phyloP scores from a whole-genome alignment of 345 rosid species.

The Gynandropsis gynandra region DNA sequence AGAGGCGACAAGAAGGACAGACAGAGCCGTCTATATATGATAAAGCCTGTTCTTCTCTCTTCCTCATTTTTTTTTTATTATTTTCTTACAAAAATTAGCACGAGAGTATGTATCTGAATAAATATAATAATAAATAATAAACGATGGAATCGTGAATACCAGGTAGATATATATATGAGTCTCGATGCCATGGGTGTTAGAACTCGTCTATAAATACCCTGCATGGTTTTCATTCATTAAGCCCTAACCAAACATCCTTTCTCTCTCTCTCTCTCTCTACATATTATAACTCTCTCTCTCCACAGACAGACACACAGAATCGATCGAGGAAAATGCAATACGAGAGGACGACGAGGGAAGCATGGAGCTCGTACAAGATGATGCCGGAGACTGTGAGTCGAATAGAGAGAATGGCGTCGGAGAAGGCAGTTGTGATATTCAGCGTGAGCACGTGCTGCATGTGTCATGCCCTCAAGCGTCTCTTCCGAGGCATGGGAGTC shows the following conservation, averaged over 20 bases:
- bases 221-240: conserved; percentile 24
- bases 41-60: conserved; percentile 33
- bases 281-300: neutral
- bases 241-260: conserved; percentile 15
- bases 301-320: neutral
- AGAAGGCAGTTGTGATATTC: conserved; percentile 85
- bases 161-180: neutral
- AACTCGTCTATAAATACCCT: conserved; percentile 38
- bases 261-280: conserved; percentile 4
- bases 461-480: conserved; percentile 86
- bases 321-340: conserved; percentile 37
- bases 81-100: neutral
- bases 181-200: neutral
- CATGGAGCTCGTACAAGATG: conserved; percentile 48
- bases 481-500: conserved; percentile 90
- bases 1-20: conserved; percentile 52
- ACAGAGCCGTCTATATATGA: conserved; percentile 50
- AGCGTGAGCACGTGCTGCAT: conserved; percentile 91
- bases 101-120: too few relatives aligned
- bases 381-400: conserved; percentile 39
- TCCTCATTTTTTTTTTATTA: neutral
- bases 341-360: conserved; percentile 26
- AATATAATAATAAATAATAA: neutral
- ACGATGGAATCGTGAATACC: too few relatives aligned
- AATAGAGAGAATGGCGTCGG: conserved; percentile 64